These are phyloP conservation scores for Ustilago trichophora DNA, from an alignment of 1,284 basidiomycete species.

Conservation along the genomic window DNA sequence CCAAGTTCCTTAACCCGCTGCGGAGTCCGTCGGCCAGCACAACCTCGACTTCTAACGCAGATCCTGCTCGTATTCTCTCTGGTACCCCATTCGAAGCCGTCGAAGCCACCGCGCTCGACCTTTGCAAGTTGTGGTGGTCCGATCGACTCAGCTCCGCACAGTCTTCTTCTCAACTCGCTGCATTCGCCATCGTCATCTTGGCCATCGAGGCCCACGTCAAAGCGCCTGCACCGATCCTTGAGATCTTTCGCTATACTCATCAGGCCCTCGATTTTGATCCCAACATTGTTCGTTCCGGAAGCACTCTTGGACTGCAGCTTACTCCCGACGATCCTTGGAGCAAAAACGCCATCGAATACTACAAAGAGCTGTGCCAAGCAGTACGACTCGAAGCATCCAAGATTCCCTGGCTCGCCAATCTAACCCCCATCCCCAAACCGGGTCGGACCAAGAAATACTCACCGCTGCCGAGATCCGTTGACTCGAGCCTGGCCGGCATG, in stretches of 20 bases:
- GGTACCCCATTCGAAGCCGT: constrained; percentile 22
- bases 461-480: too few relatives aligned
- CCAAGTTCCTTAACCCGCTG: constrained; percentile 17
- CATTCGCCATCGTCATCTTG: constrained; percentile 26
- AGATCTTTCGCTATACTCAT: constrained; percentile 23
- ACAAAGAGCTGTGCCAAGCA: constrained; percentile 16
- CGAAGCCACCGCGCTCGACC: constrained; percentile 29
- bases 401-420: constrained; percentile 21
- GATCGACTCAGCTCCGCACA: background rate
- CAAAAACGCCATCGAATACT: constrained; percentile 6
- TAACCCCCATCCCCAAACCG: constrained; percentile 3
- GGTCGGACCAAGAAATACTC: background rate
- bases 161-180: constrained; percentile 7
- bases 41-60: background rate
- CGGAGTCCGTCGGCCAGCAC: background rate
- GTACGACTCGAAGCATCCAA: constrained; percentile 8
- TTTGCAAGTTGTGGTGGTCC: constrained; percentile 39
- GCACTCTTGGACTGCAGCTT: too few relatives aligned
- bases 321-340: background rate
- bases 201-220: constrained; percentile 34
- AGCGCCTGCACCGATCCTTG: constrained; percentile 1
- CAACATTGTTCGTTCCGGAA: background rate
- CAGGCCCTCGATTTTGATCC: constrained; percentile 12
- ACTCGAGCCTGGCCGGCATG: background rate
- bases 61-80: background rate